phyloP scores from a whole-genome alignment of 2,329 filamentous ascomycete genomes.

The Hymenotorrendiella dingleyae region DNA sequence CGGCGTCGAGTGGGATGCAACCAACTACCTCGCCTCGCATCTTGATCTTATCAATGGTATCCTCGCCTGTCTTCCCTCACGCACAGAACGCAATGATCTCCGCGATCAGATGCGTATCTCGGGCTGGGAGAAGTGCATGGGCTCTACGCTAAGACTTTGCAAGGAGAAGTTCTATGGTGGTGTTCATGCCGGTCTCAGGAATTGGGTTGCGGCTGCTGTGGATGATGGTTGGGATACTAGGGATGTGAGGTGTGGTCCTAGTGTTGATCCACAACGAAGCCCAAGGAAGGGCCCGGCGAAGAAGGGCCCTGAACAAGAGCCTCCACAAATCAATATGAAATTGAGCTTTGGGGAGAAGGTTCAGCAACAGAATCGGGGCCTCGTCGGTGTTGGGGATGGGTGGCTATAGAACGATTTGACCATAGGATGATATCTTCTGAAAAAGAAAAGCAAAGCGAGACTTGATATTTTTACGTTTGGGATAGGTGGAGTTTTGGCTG shows the following conservation, averaged over 20 bases:
- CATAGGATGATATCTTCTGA: neutral
- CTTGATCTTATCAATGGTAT: constrained; percentile 90
- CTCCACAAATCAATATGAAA: constrained; percentile 29
- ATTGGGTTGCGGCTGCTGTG: constrained; percentile 81
- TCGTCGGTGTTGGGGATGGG: constrained; percentile 14
- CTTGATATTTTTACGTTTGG: neutral
- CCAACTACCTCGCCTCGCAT: constrained; percentile 90
- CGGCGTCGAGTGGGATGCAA: constrained; percentile 97
- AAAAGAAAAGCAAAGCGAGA: neutral
- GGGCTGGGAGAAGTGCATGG: constrained; percentile 88
- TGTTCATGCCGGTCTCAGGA: constrained; percentile 81
- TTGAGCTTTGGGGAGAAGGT: constrained; percentile 22
- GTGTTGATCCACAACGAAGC: constrained; percentile 33
- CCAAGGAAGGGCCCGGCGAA: constrained; percentile 40
- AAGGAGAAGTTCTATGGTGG: constrained; percentile 97
- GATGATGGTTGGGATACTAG: constrained; percentile 85
- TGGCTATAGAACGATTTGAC: constrained; percentile 18
- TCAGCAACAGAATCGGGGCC: constrained; percentile 8
- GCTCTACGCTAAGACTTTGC: constrained; percentile 76
- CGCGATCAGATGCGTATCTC: constrained; percentile 74
- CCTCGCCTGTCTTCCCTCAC: constrained; percentile 69
- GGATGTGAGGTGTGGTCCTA: constrained; percentile 70
- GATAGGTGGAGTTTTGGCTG: neutral
- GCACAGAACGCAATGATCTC: constrained; percentile 66
- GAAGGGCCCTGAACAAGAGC: constrained; percentile 9